Conservation (phyloP, 257 asterid genomes). For the Craterostigma plantagineum region DNA sequence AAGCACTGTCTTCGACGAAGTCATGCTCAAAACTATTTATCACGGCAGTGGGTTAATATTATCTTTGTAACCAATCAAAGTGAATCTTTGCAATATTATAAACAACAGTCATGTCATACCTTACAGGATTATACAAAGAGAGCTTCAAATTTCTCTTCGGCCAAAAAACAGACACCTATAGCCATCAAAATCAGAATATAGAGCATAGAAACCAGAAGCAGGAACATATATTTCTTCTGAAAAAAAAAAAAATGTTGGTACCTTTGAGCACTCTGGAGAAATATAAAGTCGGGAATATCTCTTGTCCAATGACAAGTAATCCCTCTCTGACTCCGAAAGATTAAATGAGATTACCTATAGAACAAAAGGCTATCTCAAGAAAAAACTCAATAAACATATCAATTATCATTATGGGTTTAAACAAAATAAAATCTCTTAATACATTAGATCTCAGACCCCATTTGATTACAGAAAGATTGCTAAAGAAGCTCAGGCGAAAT, state of each 20-base stretch:
- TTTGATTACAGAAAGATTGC: no score
- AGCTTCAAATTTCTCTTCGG: slow-evolving; percentile 52
- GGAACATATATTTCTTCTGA: no score
- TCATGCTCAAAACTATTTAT: slow-evolving; percentile 81
- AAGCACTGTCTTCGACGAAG: slow-evolving; percentile 38
- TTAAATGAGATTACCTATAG: slow-evolving; percentile 59
- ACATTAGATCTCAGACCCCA: no score
- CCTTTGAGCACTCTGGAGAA: slow-evolving; percentile 98
- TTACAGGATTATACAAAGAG: slow-evolving; percentile 69
- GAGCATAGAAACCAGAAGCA: slow-evolving; percentile 5
- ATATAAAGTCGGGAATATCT: slow-evolving; percentile 75
- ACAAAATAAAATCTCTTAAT: no score
- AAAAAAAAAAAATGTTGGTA: slow-evolving; percentile 5
- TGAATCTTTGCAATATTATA: slow-evolving; percentile 5
- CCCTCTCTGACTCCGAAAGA: slow-evolving; percentile 66
- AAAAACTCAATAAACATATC: slow-evolving; percentile 7
- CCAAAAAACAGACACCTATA: slow-evolving; percentile 81
- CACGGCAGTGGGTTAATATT: slow-evolving; percentile 12
- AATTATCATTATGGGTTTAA: no score
- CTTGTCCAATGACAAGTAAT: slow-evolving; percentile 65
- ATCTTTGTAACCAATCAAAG: slow-evolving; percentile 7
- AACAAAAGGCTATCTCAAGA: slow-evolving; percentile 8
- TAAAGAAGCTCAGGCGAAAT: no score
- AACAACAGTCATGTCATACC: slow-evolving; percentile 29
- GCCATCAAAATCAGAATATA: slow-evolving; percentile 8